Base-by-base conservation (phyloP, 768 basidiomycete species). In the Mycena galericulata region DNA sequence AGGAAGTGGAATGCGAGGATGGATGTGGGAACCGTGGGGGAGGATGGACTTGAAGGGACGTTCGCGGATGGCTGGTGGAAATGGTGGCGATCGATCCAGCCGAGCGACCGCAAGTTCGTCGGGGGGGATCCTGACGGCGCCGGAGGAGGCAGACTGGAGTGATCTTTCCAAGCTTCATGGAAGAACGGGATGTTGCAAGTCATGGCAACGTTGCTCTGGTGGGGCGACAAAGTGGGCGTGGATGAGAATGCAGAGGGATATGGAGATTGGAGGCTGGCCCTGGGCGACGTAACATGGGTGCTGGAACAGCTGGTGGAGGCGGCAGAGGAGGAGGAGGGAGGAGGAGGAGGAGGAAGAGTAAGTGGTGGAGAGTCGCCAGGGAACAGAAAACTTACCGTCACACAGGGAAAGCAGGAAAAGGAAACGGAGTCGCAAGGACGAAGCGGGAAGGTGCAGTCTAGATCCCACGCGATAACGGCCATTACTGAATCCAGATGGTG, bases 81-180 rank as follows among this genome's bases (percentile, higher is more conserved):
- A 2, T 62, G 61, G 61, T 62, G 61, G 61, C 1, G 10, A 4
- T 6, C 5, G n/a, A n/a, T 64, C 24, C 62, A 64, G 54, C 62
- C 62, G 45, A 47, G 7, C 53, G 54, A 1, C 18, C 41, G 46
- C 9, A 11, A 26, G 2, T 41, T 14, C 12, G 18, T 4, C 20
- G 15, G 12, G 49, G 22, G 0, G 22, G n/a, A n/a, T 45, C 17
- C 14, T 54, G 40, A 10, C 30, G 14, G 29, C 27, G 8, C 61
- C 40, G 0, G 40, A 43, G 15, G 18, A 8, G 3, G 38, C 47
- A 29, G 61, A 64, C 17, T 64, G 62, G 62, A 32, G 51, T 17
- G 4, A 14, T 26, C 2, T 64, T 41, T 20, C 34, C 17, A 38
- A 15, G 30, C 32, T 56, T 11, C 30, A 40, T 10, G 45, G 62